phyloP scores from a whole-genome alignment of 2,329 filamentous ascomycete species.

The Fusarium temperatum region DNA sequence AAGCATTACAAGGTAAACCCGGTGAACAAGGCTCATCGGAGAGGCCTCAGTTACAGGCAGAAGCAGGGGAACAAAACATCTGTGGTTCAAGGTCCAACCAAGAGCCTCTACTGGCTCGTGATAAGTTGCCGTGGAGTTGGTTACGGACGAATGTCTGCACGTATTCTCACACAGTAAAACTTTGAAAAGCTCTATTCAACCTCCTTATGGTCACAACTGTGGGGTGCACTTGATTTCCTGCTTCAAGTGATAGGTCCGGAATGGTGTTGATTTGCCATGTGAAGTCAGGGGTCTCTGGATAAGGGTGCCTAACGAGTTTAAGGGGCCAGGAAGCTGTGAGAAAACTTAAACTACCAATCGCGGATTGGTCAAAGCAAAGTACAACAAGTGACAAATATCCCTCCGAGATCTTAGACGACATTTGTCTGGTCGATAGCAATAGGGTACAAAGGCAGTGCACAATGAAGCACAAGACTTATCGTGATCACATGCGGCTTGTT shows the following conservation, averaged over 20 bases:
- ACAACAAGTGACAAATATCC: neutral
- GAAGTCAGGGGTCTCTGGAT: neutral
- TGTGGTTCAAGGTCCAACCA: slow-evolving; percentile 11
- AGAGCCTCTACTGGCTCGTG: slow-evolving; percentile 23
- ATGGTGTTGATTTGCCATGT: slow-evolving; percentile 5
- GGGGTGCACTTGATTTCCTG: slow-evolving; percentile 21
- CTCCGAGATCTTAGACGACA: neutral
- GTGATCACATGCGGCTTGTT: neutral
- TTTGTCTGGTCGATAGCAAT: slow-evolving; percentile 1
- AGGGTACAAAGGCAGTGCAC: slow-evolving; percentile 27
- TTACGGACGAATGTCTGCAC: slow-evolving; percentile 28
- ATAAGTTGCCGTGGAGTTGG: slow-evolving; percentile 26
- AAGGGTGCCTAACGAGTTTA: slow-evolving; percentile 8
- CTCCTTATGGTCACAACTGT: neutral
- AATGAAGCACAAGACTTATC: neutral
- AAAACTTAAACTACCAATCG: neutral
- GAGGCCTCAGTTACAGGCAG: slow-evolving; percentile 36
- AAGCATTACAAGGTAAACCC: neutral
- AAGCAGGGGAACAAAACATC: slow-evolving; percentile 28
- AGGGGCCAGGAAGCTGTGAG: neutral
- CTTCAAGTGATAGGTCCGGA: slow-evolving; percentile 7
- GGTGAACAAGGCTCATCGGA: slow-evolving; percentile 17
- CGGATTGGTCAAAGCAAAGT: neutral
- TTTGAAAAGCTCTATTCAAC: slow-evolving; percentile 3
- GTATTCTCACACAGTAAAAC: slow-evolving; percentile 1